Conservation (phyloP, 345 rosid genomes). For the Noccaea bulbosa region DNA sequence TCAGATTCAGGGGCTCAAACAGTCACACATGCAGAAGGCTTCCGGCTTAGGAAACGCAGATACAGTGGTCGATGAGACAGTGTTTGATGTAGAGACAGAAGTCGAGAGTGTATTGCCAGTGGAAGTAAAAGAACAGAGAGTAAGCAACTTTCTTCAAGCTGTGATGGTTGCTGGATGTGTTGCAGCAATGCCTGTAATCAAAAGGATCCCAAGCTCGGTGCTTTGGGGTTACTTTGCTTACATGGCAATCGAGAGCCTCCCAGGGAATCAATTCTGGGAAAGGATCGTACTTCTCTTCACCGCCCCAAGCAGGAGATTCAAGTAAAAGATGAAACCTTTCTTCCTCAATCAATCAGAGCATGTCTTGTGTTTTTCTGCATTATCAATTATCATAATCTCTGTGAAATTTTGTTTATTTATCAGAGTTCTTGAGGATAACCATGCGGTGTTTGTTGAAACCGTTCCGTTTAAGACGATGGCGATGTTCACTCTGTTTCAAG, state of each 20-base stretch:
- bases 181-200: slow-evolving; percentile 87
- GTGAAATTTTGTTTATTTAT: slow-evolving; percentile 12
- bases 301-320: slow-evolving; percentile 91
- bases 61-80: slow-evolving; percentile 63
- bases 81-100: slow-evolving; percentile 83
- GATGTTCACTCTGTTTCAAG: slow-evolving; percentile 77
- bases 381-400: not conserved
- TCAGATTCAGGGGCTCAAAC: slow-evolving; percentile 64
- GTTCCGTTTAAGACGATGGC: slow-evolving; percentile 87
- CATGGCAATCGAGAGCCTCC: slow-evolving; percentile 94
- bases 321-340: slow-evolving; percentile 43
- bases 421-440: slow-evolving; percentile 82
- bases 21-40: slow-evolving; percentile 62
- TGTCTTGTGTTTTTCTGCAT: not conserved
- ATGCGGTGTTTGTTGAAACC: slow-evolving; percentile 80
- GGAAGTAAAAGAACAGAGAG: slow-evolving; percentile 91
- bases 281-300: slow-evolving; percentile 82
- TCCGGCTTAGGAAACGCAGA: slow-evolving; percentile 55
- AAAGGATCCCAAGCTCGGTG: slow-evolving; percentile 86
- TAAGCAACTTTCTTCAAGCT: slow-evolving; percentile 94
- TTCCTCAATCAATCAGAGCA: not conserved
- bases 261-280: slow-evolving; percentile 98
- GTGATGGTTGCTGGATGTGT: slow-evolving; percentile 78
- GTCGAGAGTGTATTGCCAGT: slow-evolving; percentile 85
- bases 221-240: slow-evolving; percentile 97